phyloP scores from a whole-genome alignment of 2,329 filamentous ascomycete species.

The Aspergillus floridensis region DNA sequence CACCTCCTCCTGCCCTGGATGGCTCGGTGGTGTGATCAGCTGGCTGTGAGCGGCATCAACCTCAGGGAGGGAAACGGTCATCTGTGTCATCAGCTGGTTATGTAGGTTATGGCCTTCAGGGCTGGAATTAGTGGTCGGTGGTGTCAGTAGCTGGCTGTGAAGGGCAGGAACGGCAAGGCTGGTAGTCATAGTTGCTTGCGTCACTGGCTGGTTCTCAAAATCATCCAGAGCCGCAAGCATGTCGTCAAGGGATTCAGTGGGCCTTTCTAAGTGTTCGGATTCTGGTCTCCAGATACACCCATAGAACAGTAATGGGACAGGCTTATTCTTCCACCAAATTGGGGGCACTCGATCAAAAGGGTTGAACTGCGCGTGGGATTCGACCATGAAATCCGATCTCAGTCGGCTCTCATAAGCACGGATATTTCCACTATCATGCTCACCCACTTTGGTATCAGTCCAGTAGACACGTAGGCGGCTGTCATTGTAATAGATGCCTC shows the following conservation, averaged over 20 bases:
- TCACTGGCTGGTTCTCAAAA: not conserved
- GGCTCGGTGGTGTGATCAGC: too few species aligned
- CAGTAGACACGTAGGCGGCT: slow-evolving; percentile 31
- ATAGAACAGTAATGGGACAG: slow-evolving; percentile 34
- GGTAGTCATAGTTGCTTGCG: too few species aligned
- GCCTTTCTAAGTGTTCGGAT: slow-evolving; percentile 15
- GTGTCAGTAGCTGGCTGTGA: too few species aligned
- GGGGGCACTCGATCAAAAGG: slow-evolving; percentile 24
- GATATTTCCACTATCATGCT: slow-evolving; percentile 20
- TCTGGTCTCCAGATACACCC: slow-evolving; percentile 32
- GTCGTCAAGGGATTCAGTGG: slow-evolving; percentile 12
- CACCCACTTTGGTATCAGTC: slow-evolving; percentile 30
- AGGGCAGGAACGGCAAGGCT: too few species aligned
- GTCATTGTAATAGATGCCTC: slow-evolving; percentile 33
- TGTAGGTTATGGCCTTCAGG: too few species aligned
- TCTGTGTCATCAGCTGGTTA: too few species aligned
- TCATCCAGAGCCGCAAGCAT: slow-evolving; percentile 6
- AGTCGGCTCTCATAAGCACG: slow-evolving; percentile 33
- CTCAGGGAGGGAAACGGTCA: too few species aligned
- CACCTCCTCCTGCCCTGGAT: too few species aligned
- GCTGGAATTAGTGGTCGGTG: too few species aligned
- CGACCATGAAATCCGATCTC: slow-evolving; percentile 27
- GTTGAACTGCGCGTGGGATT: slow-evolving; percentile 18
- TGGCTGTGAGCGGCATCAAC: too few species aligned
- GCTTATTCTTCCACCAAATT: slow-evolving; percentile 21